Evolutionary conservation across 208 protist species (phyloP).

Genomic region (Acanthamoeba royreba): DNA sequence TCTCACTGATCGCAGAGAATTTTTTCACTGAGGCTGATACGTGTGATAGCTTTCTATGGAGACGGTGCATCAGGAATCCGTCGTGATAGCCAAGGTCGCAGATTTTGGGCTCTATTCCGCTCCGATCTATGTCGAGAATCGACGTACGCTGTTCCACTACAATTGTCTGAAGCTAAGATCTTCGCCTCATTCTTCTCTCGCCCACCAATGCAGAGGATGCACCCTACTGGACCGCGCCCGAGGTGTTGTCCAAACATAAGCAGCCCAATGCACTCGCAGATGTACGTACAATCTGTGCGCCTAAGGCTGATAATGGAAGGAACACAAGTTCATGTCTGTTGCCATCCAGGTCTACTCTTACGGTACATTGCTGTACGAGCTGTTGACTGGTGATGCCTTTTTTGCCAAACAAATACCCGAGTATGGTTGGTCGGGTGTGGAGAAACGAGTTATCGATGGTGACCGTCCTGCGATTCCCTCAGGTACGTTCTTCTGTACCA

Average conservation of each 20-base stretch:
- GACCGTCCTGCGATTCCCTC: background rate
- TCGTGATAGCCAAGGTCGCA: background rate
- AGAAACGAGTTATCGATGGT: background rate
- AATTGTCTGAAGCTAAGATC: background rate
- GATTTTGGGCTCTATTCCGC: background rate
- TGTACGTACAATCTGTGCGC: background rate
- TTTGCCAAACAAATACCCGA: background rate
- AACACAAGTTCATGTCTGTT: background rate
- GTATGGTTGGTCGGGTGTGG: background rate
- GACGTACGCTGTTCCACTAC: background rate
- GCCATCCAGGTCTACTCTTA: background rate
- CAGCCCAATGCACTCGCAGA: background rate
- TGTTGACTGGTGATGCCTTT: background rate
- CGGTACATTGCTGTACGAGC: background rate
- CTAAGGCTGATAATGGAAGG: background rate
- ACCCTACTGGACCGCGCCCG: background rate
- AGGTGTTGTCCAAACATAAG: constrained; percentile 13
- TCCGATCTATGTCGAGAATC: background rate
- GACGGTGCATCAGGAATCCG: background rate
- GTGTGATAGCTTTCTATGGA: background rate
- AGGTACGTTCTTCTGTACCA: background rate
- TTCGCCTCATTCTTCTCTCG: background rate
- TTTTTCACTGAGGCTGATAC: background rate
- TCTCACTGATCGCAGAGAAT: too few species aligned
- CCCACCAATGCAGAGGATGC: background rate